Evolutionary conservation across 495 filamentous ascomycete species (phyloP).

Genomic region (Hypoxylon trugodes): DNA sequence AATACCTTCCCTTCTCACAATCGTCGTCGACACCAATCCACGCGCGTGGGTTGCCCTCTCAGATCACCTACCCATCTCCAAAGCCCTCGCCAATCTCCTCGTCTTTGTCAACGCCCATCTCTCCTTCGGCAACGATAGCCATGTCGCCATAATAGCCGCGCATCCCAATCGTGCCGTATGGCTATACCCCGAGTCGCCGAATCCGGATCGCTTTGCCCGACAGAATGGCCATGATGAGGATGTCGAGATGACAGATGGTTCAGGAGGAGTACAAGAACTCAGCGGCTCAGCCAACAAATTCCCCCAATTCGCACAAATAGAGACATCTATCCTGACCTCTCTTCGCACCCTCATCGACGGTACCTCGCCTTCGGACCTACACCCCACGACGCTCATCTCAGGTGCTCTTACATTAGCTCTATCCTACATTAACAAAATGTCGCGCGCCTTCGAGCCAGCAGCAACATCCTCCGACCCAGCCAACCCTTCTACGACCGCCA

Average conservation of each 20-base stretch:
- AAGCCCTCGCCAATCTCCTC: slow-evolving; percentile 87
- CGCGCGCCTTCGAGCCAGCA: slow-evolving; percentile 49
- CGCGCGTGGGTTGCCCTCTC: slow-evolving; percentile 87
- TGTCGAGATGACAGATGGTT: slow-evolving; percentile 56
- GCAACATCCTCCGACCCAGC: slow-evolving; percentile 41
- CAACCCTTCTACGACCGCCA: slow-evolving; percentile 40
- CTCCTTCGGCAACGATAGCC: slow-evolving; percentile 89
- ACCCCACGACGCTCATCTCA: slow-evolving; percentile 77
- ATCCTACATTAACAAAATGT: slow-evolving; percentile 78
- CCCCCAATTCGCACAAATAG: slow-evolving; percentile 86
- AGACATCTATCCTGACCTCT: slow-evolving; percentile 75
- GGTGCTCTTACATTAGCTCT: slow-evolving; percentile 91
- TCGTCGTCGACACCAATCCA: slow-evolving; percentile 96
- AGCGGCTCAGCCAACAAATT: slow-evolving; percentile 80
- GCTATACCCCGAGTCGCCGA: slow-evolving; percentile 74
- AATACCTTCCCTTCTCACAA: slow-evolving; percentile 84
- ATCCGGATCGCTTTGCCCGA: slow-evolving; percentile 23
- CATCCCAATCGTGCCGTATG: slow-evolving; percentile 85
- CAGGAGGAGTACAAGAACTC: slow-evolving; percentile 46
- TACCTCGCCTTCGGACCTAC: slow-evolving; percentile 68
- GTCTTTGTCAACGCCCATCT: slow-evolving; percentile 97
- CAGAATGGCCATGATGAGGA: slow-evolving; percentile 42
- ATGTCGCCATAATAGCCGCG: slow-evolving; percentile 89
- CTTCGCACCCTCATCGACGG: slow-evolving; percentile 72
- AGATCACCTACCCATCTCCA: slow-evolving; percentile 79